Evolutionary conservation across 192 early-diverging fungal genomes (phyloP).

Genomic region (Umbelopsis ramanniana): DNA sequence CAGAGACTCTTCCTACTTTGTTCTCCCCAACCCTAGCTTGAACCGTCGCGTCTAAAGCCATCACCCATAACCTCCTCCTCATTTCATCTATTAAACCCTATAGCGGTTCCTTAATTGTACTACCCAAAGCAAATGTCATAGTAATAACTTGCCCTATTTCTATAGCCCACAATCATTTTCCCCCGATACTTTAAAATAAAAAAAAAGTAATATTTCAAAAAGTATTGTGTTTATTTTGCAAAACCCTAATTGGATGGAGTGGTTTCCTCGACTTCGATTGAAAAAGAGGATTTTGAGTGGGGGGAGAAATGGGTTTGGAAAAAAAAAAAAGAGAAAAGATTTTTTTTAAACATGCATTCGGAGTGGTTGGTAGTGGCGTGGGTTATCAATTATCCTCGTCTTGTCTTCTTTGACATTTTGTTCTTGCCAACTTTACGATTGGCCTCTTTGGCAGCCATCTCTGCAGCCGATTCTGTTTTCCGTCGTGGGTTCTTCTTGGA

Average conservation of each 20-base stretch:
- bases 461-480: constrained; percentile 48
- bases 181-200: too few relatives aligned
- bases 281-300: too few relatives aligned
- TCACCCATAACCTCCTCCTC: background rate
- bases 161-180: too few relatives aligned
- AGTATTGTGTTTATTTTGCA: too few relatives aligned
- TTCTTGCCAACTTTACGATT: constrained; percentile 36
- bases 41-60: constrained; percentile 1
- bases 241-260: too few relatives aligned
- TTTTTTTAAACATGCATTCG: too few relatives aligned
- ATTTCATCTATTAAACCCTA: background rate
- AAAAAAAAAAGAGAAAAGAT: background rate
- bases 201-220: too few relatives aligned
- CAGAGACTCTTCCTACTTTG: constrained; percentile 56
- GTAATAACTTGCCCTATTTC: too few relatives aligned
- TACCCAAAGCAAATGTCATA: too few relatives aligned
- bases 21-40: constrained; percentile 46
- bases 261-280: too few relatives aligned
- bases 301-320: too few relatives aligned
- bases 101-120: too few relatives aligned
- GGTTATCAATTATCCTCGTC: constrained; percentile 31
- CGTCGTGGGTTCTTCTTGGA: constrained; percentile 55
- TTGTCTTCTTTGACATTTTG: constrained; percentile 45
- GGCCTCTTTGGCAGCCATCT: constrained; percentile 52
- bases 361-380: background rate